Evolutionary conservation across 228 moss, liverwort and hornwort genomes (phyloP).

Genomic region (Sphagnum fallax): DNA sequence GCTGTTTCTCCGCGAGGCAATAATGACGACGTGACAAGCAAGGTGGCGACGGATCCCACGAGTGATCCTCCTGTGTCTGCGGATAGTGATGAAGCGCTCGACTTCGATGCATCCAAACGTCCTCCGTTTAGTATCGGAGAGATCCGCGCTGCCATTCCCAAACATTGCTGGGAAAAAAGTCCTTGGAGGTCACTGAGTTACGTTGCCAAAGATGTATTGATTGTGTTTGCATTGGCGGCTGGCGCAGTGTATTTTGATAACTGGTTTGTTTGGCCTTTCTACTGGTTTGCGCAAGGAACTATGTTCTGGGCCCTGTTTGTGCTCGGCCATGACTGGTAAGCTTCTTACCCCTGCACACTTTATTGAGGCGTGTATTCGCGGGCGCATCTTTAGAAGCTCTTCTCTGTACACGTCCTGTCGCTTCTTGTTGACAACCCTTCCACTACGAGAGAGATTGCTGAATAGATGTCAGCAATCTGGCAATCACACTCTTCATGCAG

Average conservation of each 20-base stretch:
- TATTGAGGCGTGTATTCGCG: too few species aligned
- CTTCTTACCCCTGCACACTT: too few species aligned
- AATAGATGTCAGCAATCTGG: too few species aligned
- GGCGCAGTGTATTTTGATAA: constrained; percentile 37
- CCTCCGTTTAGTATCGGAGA: constrained; percentile 76
- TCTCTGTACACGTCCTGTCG: too few species aligned
- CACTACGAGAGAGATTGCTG: too few species aligned
- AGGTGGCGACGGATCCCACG: constrained; percentile 23
- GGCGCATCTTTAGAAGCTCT: too few species aligned
- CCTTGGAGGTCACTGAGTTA: constrained; percentile 54
- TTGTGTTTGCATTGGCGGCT: constrained; percentile 38
- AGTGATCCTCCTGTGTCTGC: constrained; percentile 3
- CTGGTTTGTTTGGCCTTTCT: constrained; percentile 66
- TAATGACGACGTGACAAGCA: constrained; percentile 5
- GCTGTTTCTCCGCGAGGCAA: not conserved
- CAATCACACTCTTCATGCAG: too few species aligned
- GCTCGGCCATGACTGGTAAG: constrained; percentile 66
- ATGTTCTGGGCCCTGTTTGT: constrained; percentile 99
- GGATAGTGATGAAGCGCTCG: constrained; percentile 6
- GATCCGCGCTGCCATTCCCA: constrained; percentile 82
- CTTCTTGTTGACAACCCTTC: too few species aligned
- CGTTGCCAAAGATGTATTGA: constrained; percentile 46
- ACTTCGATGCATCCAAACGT: constrained; percentile 41
- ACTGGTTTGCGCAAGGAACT: constrained; percentile 87
- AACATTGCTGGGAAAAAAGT: constrained; percentile 76